Base-by-base conservation (phyloP, 108 stramenopile genomes). In the Epithemia pelagica region DNA sequence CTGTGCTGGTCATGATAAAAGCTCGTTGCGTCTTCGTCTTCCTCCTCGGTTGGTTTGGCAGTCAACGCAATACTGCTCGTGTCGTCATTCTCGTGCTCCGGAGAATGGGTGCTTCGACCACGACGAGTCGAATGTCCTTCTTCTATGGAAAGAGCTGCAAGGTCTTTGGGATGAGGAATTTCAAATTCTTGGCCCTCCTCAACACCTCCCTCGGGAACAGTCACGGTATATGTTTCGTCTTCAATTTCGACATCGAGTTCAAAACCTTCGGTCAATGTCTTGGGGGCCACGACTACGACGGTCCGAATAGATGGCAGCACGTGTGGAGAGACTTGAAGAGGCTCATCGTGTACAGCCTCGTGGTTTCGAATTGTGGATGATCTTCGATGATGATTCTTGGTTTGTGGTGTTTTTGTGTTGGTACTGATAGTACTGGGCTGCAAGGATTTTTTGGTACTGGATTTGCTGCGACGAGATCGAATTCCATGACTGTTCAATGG, bases 201-300 rank as follows among this genome's bases (percentile, higher is more conserved):
- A 24, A 87, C 82, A n/a, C 86, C 86, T 15, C 82, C 80, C 1
- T n/a, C 30, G 19, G 86, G 86, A 30, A 87, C 82, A 25, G 66
- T 62, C 15, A 83, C 80, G n/a, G 75, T 79, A 52, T 72, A 76
- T 0, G 78, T 59, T 63, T 75, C 59, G 29, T 66, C 77, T 7
- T 79, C 69, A 18, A 81, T 66, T 59, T 70, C 25, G 7, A 80
- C 82, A 69, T 87, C 86, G 65, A 87, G 79, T 15, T 74, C 63
- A 66, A 73, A 87, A 3, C 82, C 86, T 69, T 80, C 78, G 27
- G 61, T 55, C n/a, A 87, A 62, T 2, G 86, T 76, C 2, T 76
- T 80, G 15, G 86, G 86, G 1, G 86, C 86, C 52, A 82, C 61
- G 23, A 86, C 85, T 54, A 52, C 33, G 20, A 74, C 52, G 63